Conservation (phyloP, 768 basidiomycete genomes). For the Porpolomopsis calyptriformis region DNA sequence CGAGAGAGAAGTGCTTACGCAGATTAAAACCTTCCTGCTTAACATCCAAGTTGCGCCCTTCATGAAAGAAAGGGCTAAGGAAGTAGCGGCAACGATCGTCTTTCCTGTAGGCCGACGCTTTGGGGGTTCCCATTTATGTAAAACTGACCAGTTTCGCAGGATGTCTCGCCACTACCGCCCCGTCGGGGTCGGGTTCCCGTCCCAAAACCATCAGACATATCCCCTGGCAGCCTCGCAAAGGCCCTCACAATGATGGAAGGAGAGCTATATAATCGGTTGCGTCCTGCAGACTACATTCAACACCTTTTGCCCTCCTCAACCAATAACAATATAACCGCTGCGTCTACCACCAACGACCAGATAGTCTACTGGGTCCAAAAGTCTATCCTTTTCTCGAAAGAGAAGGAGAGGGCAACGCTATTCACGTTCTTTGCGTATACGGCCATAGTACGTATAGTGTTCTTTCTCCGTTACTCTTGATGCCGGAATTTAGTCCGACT, state of each 20-base stretch:
- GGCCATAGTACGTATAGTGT: constrained; percentile 30
- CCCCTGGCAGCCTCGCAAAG: constrained; percentile 31
- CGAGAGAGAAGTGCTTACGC: constrained; percentile 21
- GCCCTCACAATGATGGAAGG: constrained; percentile 36
- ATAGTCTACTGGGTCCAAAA: constrained; percentile 31
- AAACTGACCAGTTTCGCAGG: no score
- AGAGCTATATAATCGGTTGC: constrained; percentile 28
- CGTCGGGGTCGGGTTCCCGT: no score
- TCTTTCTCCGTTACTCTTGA: no score
- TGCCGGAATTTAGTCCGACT: no score
- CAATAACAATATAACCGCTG: constrained; percentile 24
- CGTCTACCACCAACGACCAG: constrained; percentile 27
- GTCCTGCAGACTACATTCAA: constrained; percentile 32
- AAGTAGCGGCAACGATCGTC: constrained; percentile 22
- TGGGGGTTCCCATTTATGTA: no score
- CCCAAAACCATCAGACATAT: constrained; percentile 23
- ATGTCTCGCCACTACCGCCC: no score
- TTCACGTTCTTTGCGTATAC: constrained; percentile 36
- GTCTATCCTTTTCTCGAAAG: constrained; percentile 29
- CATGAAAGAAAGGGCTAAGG: constrained; percentile 25
- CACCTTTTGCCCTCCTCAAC: constrained; percentile 24
- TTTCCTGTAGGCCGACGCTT: constrained; percentile 22
- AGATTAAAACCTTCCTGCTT: constrained; percentile 27
- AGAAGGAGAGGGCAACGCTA: constrained; percentile 26
- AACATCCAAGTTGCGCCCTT: constrained; percentile 19